These are phyloP conservation scores for Stephanocyclus meneghinianus DNA, from an alignment of 352 stramenopile genomes.

Conservation along the genomic window DNA sequence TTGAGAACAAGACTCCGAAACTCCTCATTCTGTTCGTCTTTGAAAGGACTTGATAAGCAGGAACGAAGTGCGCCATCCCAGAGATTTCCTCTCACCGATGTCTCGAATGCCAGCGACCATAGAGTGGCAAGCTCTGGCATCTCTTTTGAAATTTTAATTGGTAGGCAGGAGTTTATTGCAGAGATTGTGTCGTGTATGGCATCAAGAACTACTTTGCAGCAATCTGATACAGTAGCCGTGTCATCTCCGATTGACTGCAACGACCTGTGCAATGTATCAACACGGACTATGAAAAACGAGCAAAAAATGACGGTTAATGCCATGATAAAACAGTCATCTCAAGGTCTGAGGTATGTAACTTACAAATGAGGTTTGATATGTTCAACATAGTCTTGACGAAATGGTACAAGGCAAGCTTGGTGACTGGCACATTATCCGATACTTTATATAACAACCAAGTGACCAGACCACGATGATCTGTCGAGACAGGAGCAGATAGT, in stretches of 20 bases:
- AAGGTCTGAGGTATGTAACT: background rate
- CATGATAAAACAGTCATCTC: background rate
- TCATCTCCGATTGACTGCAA: conserved; percentile 27
- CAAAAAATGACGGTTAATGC: background rate
- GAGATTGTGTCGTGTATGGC: conserved; percentile 37
- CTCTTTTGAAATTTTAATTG: conserved; percentile 4
- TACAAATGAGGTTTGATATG: conserved; percentile 32
- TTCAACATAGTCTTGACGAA: conserved; percentile 24
- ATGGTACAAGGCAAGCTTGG: conserved; percentile 15
- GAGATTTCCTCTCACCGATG: conserved; percentile 47
- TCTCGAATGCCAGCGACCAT: conserved; percentile 63
- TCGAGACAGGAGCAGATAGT: conserved; percentile 5
- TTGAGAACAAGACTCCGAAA: conserved; percentile 64
- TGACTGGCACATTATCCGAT: background rate
- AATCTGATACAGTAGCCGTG: conserved; percentile 8
- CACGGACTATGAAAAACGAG: conserved; percentile 18
- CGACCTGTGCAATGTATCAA: conserved; percentile 32
- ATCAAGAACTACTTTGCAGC: conserved; percentile 33
- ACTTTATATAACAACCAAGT: conserved; percentile 4
- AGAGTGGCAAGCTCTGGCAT: conserved; percentile 53
- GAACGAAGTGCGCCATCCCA: conserved; percentile 68
- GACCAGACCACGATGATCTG: conserved; percentile 6
- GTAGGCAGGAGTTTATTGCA: conserved; percentile 20
- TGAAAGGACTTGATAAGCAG: conserved; percentile 60
- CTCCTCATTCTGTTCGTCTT: conserved; percentile 33